Conservation (phyloP, 1,284 basidiomycete species). For the Thecaphora thlaspeos region DNA sequence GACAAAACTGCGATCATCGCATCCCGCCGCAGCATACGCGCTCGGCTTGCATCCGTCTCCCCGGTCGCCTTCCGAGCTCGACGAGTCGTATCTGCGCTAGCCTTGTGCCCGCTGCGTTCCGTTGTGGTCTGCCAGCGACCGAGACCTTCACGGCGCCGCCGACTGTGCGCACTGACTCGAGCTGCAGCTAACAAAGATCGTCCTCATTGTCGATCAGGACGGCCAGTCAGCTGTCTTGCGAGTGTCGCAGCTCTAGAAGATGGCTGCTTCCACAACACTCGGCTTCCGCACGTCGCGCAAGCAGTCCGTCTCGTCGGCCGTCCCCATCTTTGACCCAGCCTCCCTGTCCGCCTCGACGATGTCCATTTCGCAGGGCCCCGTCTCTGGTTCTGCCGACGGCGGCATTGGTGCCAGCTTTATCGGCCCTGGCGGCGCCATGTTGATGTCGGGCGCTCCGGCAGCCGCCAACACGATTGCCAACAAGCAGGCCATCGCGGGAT, state of each 20-base stretch:
- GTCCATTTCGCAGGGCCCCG: conserved; percentile 19
- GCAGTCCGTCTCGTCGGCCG: conserved; percentile 24
- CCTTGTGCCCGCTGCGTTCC: too few species aligned
- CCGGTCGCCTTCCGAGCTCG: too few species aligned
- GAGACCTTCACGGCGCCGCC: too few species aligned
- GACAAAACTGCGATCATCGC: too few species aligned
- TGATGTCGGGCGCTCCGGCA: conserved; percentile 43
- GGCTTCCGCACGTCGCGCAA: conserved; percentile 32
- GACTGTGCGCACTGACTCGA: too few species aligned
- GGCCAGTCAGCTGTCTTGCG: neutral
- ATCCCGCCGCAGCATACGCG: too few species aligned
- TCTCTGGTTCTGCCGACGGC: conserved; percentile 35
- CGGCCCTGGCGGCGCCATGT: conserved; percentile 37
- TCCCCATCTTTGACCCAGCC: conserved; percentile 21
- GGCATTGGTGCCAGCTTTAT: conserved; percentile 41
- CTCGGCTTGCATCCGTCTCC: too few species aligned
- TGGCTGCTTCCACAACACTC: conserved; percentile 33
- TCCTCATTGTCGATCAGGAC: too few species aligned
- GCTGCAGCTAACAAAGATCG: too few species aligned
- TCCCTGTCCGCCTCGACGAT: conserved; percentile 20
- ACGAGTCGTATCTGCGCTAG: too few species aligned
- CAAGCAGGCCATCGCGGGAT: conserved; percentile 48
- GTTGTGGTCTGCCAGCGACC: too few species aligned
- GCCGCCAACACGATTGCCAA: conserved; percentile 51
- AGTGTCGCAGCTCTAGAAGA: neutral